Conservation (phyloP, 225 moss, liverwort and hornwort genomes). For the Pseudisothecium myosuroides region DNA sequence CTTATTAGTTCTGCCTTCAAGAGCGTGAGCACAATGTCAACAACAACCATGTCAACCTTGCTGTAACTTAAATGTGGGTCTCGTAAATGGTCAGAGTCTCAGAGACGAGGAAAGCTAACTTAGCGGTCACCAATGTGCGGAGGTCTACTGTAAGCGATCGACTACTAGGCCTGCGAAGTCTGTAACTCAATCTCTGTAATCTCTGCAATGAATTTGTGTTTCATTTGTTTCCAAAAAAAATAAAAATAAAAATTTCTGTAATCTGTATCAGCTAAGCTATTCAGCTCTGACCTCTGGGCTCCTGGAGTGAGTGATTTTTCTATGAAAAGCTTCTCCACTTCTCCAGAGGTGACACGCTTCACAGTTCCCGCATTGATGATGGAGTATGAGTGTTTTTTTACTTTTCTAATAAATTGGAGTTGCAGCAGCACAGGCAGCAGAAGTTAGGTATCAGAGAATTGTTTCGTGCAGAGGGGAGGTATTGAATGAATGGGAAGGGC, state of each 20-base stretch:
- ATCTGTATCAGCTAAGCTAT: no score
- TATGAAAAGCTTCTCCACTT: neutral
- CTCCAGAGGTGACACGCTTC: neutral
- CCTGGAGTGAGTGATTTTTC: neutral
- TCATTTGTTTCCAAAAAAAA: no score
- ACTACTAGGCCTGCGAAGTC: neutral
- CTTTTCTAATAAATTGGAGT: neutral
- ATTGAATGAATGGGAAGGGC: neutral
- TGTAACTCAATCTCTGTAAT: neutral
- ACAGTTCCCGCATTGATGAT: neutral
- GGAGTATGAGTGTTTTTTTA: neutral
- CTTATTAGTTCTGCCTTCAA: neutral
- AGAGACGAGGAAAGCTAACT: neutral
- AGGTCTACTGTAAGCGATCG: neutral
- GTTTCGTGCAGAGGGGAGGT: neutral
- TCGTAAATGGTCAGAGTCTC: neutral
- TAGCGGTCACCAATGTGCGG: neutral
- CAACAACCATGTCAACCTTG: neutral
- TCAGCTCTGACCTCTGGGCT: neutral
- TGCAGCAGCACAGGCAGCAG: neutral
- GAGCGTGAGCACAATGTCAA: neutral
- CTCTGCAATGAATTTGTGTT: no score
- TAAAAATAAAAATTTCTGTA: no score
- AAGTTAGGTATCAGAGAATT: neutral
- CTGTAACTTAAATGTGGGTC: neutral